Conservation (phyloP, 2,329 filamentous ascomycete species). For the Cytospora chrysosperma region DNA sequence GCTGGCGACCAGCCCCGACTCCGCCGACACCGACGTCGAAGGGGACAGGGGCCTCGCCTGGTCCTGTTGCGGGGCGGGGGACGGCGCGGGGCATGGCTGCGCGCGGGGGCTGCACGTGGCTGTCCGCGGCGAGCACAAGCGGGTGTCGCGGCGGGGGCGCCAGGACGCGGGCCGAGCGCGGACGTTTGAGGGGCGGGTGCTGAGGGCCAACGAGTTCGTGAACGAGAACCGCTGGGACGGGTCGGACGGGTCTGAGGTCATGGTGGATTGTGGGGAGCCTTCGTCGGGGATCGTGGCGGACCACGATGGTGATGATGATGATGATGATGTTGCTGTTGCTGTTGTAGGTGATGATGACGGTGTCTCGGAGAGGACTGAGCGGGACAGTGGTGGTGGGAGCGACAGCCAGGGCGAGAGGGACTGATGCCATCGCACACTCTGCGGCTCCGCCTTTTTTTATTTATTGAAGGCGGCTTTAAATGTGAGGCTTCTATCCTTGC, state of each 20-base stretch:
- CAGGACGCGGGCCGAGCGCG: conserved; percentile 3
- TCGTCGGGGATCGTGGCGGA: background rate
- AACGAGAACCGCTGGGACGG: conserved; percentile 7
- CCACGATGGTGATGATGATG: background rate
- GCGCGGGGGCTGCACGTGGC: conserved; percentile 16
- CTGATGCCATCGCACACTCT: background rate
- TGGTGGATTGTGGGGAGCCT: background rate
- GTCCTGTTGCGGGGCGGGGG: too few species aligned
- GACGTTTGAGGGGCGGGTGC: conserved; percentile 17
- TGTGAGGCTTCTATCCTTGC: background rate
- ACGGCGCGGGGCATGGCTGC: conserved; percentile 1
- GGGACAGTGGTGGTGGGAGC: conserved; percentile 1
- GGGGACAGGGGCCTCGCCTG: too few species aligned
- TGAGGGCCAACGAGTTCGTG: conserved; percentile 20
- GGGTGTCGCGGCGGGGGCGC: background rate
- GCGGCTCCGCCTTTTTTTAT: background rate
- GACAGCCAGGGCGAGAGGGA: background rate
- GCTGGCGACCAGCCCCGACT: background rate
- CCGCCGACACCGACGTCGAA: background rate
- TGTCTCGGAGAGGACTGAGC: conserved; percentile 12
- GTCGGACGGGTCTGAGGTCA: background rate
- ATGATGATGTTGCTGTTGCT: too few species aligned
- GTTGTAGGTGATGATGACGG: background rate
- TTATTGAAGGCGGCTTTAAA: too few species aligned
- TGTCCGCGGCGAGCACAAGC: conserved; percentile 12